Base-by-base conservation (phyloP, 2,329 filamentous ascomycete species). In the Epichloe uncinata region DNA sequence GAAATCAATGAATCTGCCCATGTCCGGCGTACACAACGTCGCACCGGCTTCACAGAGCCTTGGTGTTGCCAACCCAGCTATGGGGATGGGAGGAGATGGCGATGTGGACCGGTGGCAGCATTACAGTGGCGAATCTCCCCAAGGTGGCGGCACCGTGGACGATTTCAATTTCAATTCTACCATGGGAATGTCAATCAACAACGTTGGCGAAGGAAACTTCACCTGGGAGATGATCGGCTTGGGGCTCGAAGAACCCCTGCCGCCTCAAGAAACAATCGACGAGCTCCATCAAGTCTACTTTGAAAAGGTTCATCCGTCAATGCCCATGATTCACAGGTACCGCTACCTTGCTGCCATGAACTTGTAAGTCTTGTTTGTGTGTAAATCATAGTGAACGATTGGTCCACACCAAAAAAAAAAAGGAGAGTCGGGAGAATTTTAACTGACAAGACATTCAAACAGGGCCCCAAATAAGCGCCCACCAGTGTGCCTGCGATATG, bases 221-320 rank as follows among this genome's bases (percentile, higher is more conserved):
- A 83, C 82, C 0, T 95, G 88, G 89, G 90, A 96, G 58, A 79
- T 81, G 72, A 77, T 81, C 56, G 75, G 76, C 1, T 60, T 81
- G 15, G 77, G 77, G 4, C 63, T 81, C 15, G 77, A 81, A 54
- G 78, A 81, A 57, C 77, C 78, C 47, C 59, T 81, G 35, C 78
- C 78, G 1, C 70, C 74, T 0, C 76, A 79, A 56, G 73, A 78
- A 44, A 79, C 75, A 4, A 79, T 95, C 55, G 86, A 96, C 59
- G 89, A 96, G 61, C 70, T 98, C 80, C 84, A 94, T 60, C 78
- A 86, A 58, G 81, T 93, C 26, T 98, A 86, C 66, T 97, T 97
- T 62, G 82, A 90, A 50, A 96, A 94, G 65, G 77, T 95, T 9
- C 87, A 97, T 61, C 83, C 85, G 0, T 88, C 87, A 0, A 60